phyloP scores from a whole-genome alignment of 75 land plant species.

The Pseudotsuga menziesii region DNA sequence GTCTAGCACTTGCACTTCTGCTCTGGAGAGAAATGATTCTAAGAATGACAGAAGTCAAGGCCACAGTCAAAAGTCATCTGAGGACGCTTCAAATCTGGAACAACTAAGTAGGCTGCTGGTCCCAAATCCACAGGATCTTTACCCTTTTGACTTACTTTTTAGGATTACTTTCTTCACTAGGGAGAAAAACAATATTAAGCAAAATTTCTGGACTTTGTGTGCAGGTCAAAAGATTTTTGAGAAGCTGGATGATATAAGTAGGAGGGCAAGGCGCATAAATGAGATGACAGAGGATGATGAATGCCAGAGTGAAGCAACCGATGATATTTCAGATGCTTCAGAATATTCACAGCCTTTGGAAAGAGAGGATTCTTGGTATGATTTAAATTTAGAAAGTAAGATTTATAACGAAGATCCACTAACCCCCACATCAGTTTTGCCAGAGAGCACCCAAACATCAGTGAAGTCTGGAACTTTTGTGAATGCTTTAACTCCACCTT shows the following conservation, averaged over 20 bases:
- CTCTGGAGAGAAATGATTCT: neutral
- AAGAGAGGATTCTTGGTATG: neutral
- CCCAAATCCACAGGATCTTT: too few species aligned
- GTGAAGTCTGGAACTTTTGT: neutral
- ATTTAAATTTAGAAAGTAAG: constrained; percentile 14
- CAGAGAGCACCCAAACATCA: constrained; percentile 12
- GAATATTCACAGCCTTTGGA: neutral
- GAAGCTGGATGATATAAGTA: constrained; percentile 32
- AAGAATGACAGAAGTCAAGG: neutral
- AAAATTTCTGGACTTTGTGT: neutral
- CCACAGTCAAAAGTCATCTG: constrained; percentile 2
- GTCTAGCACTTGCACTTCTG: constrained; percentile 1
- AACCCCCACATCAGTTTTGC: constrained; percentile 45
- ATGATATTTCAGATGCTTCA: neutral
- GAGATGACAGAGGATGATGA: constrained; percentile 30
- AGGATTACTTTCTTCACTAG: too few species aligned
- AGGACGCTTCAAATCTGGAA: constrained; percentile 17
- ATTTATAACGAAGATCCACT: constrained; percentile 7
- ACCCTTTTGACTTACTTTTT: too few species aligned
- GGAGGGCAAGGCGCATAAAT: constrained; percentile 19
- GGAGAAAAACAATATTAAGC: too few species aligned
- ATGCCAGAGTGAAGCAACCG: neutral
- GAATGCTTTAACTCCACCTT: constrained; percentile 17
- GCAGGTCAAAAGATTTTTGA: constrained; percentile 23
- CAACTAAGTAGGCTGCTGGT: constrained; percentile 24